Evolutionary conservation across 1,284 basidiomycete genomes (phyloP).

Genomic region (Mycena citricolor): DNA sequence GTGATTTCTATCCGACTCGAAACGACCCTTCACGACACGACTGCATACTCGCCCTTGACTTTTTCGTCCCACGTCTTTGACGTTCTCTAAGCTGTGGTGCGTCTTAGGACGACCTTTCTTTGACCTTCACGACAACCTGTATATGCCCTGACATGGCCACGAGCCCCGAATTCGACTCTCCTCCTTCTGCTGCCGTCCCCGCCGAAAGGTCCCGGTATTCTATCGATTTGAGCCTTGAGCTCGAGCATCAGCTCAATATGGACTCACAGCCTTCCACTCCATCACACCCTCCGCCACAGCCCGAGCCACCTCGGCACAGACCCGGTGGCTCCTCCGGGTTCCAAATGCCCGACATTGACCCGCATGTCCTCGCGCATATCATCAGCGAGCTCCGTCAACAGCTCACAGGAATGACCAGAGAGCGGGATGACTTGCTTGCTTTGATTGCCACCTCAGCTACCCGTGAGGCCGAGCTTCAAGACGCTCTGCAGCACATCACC

Average conservation of each 20-base stretch:
- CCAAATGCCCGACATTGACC: conserved; percentile 54
- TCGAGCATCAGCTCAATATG: conserved; percentile 70
- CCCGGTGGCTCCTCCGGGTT: conserved; percentile 4
- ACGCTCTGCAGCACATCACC: conserved; percentile 59
- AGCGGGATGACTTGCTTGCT: conserved; percentile 62
- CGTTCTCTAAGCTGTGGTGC: too few species aligned
- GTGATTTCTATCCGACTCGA: too few species aligned
- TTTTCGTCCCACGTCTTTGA: too few species aligned
- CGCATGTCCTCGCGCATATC: conserved; percentile 72
- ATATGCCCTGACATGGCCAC: background rate
- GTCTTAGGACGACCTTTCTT: too few species aligned
- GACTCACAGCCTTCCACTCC: conserved; percentile 55
- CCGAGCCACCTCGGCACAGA: conserved; percentile 4
- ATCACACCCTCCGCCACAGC: conserved; percentile 27
- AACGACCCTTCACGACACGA: too few species aligned
- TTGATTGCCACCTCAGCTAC: conserved; percentile 49
- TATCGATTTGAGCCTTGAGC: conserved; percentile 74
- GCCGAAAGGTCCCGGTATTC: conserved; percentile 50
- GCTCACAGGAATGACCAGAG: conserved; percentile 59
- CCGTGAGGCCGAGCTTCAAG: conserved; percentile 58
- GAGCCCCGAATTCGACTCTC: background rate
- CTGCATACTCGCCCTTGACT: too few species aligned
- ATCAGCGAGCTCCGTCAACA: conserved; percentile 65
- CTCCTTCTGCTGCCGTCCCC: conserved; percentile 3
- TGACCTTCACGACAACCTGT: too few species aligned